Evolutionary conservation across 345 rosid species (phyloP).

Genomic region (Bruguiera sexangula): DNA sequence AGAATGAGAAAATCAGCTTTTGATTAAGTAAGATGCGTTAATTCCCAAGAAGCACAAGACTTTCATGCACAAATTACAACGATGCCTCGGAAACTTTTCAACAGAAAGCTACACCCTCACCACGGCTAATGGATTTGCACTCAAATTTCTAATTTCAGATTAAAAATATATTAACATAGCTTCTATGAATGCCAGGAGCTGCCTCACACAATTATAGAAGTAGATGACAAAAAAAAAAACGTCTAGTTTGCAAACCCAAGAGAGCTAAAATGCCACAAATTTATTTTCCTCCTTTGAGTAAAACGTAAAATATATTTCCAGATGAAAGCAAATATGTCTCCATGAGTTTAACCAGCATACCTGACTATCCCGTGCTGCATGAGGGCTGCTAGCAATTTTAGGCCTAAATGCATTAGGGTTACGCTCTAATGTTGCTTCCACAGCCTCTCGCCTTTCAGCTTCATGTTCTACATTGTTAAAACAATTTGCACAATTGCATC

Average conservation of each 20-base stretch:
- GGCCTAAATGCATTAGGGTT: slow-evolving; percentile 98
- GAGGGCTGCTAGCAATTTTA: slow-evolving; percentile 97
- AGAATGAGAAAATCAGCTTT: neutral
- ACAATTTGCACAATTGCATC: slow-evolving; percentile 94
- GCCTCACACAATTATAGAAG: no score
- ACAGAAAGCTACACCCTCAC: no score
- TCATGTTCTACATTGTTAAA: slow-evolving; percentile 92
- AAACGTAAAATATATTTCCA: neutral
- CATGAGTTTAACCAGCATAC: slow-evolving; percentile 34
- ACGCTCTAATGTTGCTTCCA: slow-evolving; percentile 90
- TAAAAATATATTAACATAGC: neutral
- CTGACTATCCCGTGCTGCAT: slow-evolving; percentile 63
- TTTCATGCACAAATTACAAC: no score
- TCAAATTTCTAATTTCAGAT: no score
- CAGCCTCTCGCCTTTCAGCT: slow-evolving; percentile 85
- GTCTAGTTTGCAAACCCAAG: neutral
- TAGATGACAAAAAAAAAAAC: neutral
- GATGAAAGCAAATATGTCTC: neutral
- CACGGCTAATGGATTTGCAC: no score
- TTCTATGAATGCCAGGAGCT: neutral
- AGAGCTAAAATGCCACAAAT: no score
- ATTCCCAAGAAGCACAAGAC: no score
- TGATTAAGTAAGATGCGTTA: no score
- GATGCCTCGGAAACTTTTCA: no score
- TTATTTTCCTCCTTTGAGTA: no score